These are phyloP conservation scores for Arthrinium phaeospermum DNA, from an alignment of 2,329 filamentous ascomycete genomes.

Conservation along the genomic window DNA sequence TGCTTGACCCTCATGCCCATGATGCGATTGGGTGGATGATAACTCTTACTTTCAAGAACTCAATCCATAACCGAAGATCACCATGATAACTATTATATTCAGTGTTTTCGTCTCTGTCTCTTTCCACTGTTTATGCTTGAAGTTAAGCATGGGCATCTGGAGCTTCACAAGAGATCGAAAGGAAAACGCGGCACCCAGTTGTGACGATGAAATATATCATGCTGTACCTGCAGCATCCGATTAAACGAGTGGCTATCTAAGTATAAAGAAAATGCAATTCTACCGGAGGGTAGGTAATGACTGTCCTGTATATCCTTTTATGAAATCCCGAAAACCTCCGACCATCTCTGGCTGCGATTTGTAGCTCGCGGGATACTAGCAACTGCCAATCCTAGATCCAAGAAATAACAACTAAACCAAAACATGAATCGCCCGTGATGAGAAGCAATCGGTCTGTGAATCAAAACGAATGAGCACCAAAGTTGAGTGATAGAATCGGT, in stretches of 20 bases:
- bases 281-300: neutral
- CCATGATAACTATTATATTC: neutral
- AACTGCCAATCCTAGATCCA: neutral
- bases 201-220: neutral
- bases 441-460: too few species aligned
- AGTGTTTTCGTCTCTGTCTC: neutral
- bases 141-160: neutral
- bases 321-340: neutral
- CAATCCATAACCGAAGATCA: neutral
- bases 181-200: neutral
- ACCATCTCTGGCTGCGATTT: too few species aligned
- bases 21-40: neutral
- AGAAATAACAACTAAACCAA: neutral
- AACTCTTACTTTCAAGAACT: neutral
- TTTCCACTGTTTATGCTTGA: neutral
- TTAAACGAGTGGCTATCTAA: neutral
- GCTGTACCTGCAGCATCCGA: neutral
- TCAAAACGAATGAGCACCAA: too few species aligned
- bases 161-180: neutral
- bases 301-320: neutral
- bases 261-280: neutral
- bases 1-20: neutral
- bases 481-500: too few species aligned
- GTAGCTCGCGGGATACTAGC: neutral
- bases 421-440: neutral